Percentiles rank a stretch among this genome's conserved stretches.
Evolutionary conservation across 805 yeast genomes (phyloP).

Genomic region (Vanderwaltozyma verrucispora): DNA sequence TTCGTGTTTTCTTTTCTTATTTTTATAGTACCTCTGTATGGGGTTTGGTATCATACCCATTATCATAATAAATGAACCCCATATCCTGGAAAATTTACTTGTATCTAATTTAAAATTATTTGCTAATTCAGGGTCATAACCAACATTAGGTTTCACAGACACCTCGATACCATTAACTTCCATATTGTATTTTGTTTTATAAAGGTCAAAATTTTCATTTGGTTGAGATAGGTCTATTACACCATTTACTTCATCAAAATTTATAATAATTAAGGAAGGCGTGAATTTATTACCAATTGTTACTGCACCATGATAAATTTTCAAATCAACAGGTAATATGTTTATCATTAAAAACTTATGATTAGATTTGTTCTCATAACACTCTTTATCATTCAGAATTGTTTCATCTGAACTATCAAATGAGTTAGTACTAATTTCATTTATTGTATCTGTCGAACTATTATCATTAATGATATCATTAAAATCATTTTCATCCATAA

Average conservation of each 20-base stretch:
- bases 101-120: conserved; percentile 12
- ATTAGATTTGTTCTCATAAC: neutral
- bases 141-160: conserved; percentile 59
- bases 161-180: conserved; percentile 44
- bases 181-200: conserved; percentile 36
- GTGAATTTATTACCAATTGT: conserved; percentile 76
- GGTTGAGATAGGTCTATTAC: conserved; percentile 43
- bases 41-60: conserved; percentile 7
- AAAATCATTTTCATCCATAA: conserved; percentile 10
- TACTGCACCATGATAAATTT: conserved; percentile 55
- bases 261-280: conserved; percentile 56
- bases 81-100: conserved; percentile 14
- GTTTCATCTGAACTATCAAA: conserved; percentile 1
- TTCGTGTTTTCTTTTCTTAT: conserved; percentile 2
- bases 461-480: conserved; percentile 6
- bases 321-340: conserved; percentile 53
- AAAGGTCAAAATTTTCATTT: conserved; percentile 46
- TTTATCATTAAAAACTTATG: conserved; percentile 19
- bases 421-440: neutral
- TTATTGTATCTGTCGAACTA: conserved; percentile 4
- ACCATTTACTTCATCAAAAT: conserved; percentile 47
- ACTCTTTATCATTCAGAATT: conserved; percentile 13
- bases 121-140: conserved; percentile 36
- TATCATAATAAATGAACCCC: conserved; percentile 14
- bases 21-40: conserved; percentile 1